Percentiles rank a stretch among this genome's conserved stretches.
Evolutionary conservation across 345 rosid genomes (phyloP).

Genomic region (Adansonia digitata): DNA sequence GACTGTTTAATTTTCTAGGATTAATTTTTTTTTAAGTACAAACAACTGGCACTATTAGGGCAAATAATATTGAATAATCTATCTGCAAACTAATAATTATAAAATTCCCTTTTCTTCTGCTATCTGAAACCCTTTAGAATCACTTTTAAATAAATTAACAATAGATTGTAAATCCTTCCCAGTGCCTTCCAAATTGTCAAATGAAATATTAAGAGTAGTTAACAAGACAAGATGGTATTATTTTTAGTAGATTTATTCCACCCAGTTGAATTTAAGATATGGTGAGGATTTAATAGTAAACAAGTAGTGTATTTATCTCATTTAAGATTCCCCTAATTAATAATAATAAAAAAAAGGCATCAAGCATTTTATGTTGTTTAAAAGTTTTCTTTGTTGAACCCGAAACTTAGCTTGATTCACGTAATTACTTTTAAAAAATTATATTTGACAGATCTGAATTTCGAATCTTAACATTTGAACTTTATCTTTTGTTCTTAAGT

Average conservation of each 20-base stretch:
- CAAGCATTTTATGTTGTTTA: background rate
- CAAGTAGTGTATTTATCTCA: background rate
- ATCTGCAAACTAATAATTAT: too few relatives aligned
- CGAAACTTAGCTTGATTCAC: too few relatives aligned
- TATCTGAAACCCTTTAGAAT: background rate
- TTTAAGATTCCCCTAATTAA: background rate
- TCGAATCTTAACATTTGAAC: too few relatives aligned
- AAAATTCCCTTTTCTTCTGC: too few relatives aligned
- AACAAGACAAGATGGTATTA: background rate
- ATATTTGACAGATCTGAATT: too few relatives aligned
- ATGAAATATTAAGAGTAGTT: background rate
- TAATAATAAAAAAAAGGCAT: background rate
- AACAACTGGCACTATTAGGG: background rate
- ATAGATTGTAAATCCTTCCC: background rate
- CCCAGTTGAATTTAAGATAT: background rate
- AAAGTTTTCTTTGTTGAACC: background rate
- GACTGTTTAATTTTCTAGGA: too few relatives aligned
- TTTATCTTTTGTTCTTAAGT: too few relatives aligned
- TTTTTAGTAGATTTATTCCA: background rate
- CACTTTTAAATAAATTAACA: background rate
- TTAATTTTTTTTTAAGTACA: too few relatives aligned
- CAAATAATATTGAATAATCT: background rate
- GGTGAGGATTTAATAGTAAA: background rate
- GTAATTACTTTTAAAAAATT: too few relatives aligned
- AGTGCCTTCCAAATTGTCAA: background rate